Evolutionary conservation across 805 yeast species (phyloP).

Genomic region (Wickerhamomyces queroliae): DNA sequence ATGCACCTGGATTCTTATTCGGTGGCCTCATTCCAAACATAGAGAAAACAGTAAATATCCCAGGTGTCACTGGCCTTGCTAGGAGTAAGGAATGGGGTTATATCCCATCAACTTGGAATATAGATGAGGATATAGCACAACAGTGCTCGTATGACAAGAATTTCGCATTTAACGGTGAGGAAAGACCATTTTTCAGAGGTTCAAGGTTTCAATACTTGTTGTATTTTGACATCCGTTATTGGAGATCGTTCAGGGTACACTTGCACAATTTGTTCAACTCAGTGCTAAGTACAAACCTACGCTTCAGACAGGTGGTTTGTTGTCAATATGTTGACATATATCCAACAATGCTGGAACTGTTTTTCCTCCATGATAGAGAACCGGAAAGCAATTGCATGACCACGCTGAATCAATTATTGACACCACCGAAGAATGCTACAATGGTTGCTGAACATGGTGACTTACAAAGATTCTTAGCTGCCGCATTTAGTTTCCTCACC

Average conservation of each 20-base stretch:
- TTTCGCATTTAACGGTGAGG: conserved; percentile 4
- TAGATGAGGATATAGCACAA: conserved; percentile 34
- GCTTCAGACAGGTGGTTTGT: conserved; percentile 54
- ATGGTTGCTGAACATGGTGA: conserved; percentile 60
- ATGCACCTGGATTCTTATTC: conserved; percentile 7
- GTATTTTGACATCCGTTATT: conserved; percentile 65
- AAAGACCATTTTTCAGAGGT: conserved; percentile 26
- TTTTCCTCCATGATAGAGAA: conserved; percentile 64
- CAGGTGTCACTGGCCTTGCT: conserved; percentile 1
- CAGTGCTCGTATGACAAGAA: conserved; percentile 37
- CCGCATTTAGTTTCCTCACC: conserved; percentile 59
- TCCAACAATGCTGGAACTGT: conserved; percentile 67
- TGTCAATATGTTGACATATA: conserved; percentile 80
- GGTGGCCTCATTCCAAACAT: conserved; percentile 12
- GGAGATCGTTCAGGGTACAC: conserved; percentile 53
- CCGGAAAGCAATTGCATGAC: conserved; percentile 74
- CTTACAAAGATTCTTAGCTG: conserved; percentile 52
- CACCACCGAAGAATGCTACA: conserved; percentile 69
- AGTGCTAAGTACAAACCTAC: conserved; percentile 54
- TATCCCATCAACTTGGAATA: conserved; percentile 38
- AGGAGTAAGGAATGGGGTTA: conserved; percentile 32
- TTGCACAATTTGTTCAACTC: conserved; percentile 63
- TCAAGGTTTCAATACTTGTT: conserved; percentile 35
- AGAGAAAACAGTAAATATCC: background rate
- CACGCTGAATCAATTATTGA: conserved; percentile 70